Evolutionary conservation across 1,139 yeast genomes (phyloP), one percentile per base, ranked within the genome.

Genomic region (Candida sojae): DNA sequence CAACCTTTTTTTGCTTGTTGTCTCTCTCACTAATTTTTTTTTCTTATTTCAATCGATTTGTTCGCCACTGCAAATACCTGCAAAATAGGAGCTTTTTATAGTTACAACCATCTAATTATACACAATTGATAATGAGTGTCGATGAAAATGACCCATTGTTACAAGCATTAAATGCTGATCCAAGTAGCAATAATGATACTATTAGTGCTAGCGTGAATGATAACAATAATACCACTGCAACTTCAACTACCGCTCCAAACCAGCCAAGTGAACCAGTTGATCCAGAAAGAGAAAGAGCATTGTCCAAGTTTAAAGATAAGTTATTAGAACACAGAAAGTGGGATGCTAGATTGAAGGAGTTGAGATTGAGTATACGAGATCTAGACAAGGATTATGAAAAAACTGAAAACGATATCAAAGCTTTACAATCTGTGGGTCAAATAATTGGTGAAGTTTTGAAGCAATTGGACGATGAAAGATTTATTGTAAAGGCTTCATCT

Each of bases 381-480:
- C 73, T 91, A 57, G 97, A 91, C 56, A 84, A 83, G 62, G 86
- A 86, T 55, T 93, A 84, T 67, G 95, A 88, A 50, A 91, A 90
- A 73, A 92, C 99, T 2, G 99, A 95, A 67, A 92, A 91, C 59
- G 98, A 93, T 62, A 93, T 93, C 67, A 92, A 91, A 70, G 98
- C 99, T 4, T 79, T 95, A 57, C 99, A 95, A 70, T 87, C 96
- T 53, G 96, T 95, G 54, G 99, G 99, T 4, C 99, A 95, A 70
- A 86, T 95, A 62, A 88, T 95, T 57, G 99, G 99, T 46, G 99
- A 95, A 68, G 96, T 95, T 26, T 82, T 95, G 73, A 95, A 95
- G 69, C 97, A 92, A 68, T 77, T 95, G 62, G 97, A 92, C 56
- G 97, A 90, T 46, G 99, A 95, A 65, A 79, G 97, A 59, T 93